Evolutionary conservation across 1,139 yeast genomes (phyloP).

Genomic region (Oligophagozyma castellii): DNA sequence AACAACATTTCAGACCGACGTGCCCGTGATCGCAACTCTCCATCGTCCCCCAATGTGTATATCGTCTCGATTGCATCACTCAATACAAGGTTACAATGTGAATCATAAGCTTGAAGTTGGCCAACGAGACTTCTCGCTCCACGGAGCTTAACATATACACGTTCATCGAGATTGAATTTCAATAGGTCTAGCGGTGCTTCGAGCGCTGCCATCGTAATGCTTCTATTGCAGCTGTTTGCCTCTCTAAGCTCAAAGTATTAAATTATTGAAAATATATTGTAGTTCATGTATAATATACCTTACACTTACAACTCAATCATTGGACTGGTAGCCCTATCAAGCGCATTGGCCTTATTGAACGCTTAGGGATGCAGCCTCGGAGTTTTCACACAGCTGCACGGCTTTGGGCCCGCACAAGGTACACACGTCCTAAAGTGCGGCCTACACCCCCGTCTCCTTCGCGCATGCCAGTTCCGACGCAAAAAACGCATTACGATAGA

Average conservation of each 20-base stretch:
- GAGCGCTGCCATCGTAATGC: no score
- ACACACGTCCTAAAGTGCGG: conserved; percentile 18
- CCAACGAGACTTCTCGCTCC: conserved; percentile 95
- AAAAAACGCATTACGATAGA: conserved; percentile 18
- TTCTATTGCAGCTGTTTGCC: no score
- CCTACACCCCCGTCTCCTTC: conserved; percentile 8
- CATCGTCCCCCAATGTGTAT: conserved; percentile 38
- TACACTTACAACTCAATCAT: no score
- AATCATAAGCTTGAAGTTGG: conserved; percentile 85
- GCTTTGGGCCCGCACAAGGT: conserved; percentile 15
- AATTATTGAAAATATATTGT: no score
- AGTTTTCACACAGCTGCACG: neutral
- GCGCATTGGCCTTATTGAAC: no score
- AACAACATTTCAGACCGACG: conserved; percentile 81
- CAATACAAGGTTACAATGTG: conserved; percentile 90
- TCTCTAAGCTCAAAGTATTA: no score
- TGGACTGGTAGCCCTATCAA: no score
- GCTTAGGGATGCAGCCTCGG: no score
- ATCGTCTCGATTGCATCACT: conserved; percentile 87
- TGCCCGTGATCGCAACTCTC: conserved; percentile 31
- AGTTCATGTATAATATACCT: no score
- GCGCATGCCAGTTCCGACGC: conserved; percentile 13
- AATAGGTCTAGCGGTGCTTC: conserved; percentile 71
- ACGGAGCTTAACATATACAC: conserved; percentile 76
- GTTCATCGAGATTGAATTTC: conserved; percentile 76